phyloP scores from a whole-genome alignment of 345 rosid genomes.

The Odontarrhena argentea region DNA sequence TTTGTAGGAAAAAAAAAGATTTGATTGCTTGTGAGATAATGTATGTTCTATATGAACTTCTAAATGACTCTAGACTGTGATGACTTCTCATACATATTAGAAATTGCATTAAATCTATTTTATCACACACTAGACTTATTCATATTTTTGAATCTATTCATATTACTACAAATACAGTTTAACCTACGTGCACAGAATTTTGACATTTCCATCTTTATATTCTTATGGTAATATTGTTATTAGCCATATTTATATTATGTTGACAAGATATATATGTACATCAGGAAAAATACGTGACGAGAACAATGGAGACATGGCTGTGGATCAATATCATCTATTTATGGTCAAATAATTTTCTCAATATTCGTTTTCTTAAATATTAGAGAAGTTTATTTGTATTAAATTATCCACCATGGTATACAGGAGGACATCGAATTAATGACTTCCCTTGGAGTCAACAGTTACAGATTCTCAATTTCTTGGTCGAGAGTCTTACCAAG shows the following conservation, averaged over 20 bases:
- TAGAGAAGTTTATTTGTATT: slow-evolving; percentile 1
- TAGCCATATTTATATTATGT: background rate
- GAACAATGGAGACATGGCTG: slow-evolving; percentile 43
- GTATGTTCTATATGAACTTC: no score
- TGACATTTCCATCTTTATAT: no score
- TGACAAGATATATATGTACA: slow-evolving; percentile 16
- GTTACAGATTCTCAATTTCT: slow-evolving; percentile 81
- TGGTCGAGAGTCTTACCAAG: slow-evolving; percentile 83
- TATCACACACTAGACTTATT: background rate
- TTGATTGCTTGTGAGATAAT: no score
- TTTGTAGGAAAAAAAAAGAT: no score
- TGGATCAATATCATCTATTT: slow-evolving; percentile 41
- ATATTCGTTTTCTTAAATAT: background rate
- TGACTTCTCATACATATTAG: no score
- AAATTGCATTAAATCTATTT: no score
- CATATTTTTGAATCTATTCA: background rate
- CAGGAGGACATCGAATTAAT: slow-evolving; percentile 71
- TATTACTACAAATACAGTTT: no score
- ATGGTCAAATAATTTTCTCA: slow-evolving; percentile 20
- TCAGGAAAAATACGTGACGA: slow-evolving; percentile 41
- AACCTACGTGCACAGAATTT: no score
- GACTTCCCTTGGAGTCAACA: slow-evolving; percentile 62
- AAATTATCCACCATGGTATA: slow-evolving; percentile 3
- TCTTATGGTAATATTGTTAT: no score
- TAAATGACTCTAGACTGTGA: no score